phyloP scores from a whole-genome alignment of 2,329 filamentous ascomycete species.

The Cladophialophora immunda region DNA sequence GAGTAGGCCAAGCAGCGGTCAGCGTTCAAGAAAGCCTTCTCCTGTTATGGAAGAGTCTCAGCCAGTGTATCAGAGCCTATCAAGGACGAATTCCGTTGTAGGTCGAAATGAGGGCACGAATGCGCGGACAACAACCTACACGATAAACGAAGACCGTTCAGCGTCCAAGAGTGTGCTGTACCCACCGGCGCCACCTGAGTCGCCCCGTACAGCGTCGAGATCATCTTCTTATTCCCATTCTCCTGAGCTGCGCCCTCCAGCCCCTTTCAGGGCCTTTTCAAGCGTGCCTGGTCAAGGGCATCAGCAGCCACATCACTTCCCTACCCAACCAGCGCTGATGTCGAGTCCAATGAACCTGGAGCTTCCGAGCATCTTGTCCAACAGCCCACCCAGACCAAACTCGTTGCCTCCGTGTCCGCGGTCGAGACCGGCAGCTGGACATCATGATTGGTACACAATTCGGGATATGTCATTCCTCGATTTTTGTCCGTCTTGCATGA shows the following conservation, averaged over 20 bases:
- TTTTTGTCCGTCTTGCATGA: constrained; percentile 84
- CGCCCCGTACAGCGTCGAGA: constrained; percentile 27
- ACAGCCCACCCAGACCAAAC: constrained; percentile 13
- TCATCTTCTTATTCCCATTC: constrained; percentile 36
- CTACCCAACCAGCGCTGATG: constrained; percentile 18
- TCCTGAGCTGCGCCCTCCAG: constrained; percentile 28
- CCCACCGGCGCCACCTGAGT: constrained; percentile 23
- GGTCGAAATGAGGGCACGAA: constrained; percentile 23
- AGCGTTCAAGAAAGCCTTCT: constrained; percentile 36
- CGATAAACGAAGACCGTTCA: constrained; percentile 29
- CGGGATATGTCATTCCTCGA: constrained; percentile 75
- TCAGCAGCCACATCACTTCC: constrained; percentile 21
- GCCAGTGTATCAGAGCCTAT: constrained; percentile 17
- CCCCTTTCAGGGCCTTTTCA: constrained; percentile 29
- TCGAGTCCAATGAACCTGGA: constrained; percentile 28
- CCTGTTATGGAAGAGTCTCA: constrained; percentile 31
- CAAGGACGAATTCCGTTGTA: constrained; percentile 29
- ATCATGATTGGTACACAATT: constrained; percentile 83
- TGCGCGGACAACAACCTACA: constrained; percentile 30
- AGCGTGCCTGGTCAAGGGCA: constrained; percentile 18
- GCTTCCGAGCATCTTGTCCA: constrained; percentile 7
- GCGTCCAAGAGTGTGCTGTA: constrained; percentile 21
- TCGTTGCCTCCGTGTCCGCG: constrained; percentile 74
- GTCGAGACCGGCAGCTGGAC: constrained; percentile 66
- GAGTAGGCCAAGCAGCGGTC: constrained; percentile 32